A percentile compares a stretch with the other conserved stretches of the same genome.
Evolutionary conservation across 192 early-diverging fungal genomes (phyloP).

Genomic region (Pecoramyces ruminantium): DNA sequence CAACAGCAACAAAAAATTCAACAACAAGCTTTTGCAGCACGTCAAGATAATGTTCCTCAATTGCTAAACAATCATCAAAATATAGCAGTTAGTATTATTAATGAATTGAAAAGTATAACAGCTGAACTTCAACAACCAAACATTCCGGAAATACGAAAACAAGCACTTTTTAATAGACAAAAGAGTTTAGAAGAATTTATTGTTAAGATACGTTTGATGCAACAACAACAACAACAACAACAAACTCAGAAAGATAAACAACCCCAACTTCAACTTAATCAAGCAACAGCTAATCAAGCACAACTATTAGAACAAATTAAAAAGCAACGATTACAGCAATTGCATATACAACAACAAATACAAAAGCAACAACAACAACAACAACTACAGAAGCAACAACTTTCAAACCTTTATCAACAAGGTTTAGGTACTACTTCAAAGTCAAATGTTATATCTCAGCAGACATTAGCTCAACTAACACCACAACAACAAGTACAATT

Average conservation of each 20-base stretch:
- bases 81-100: background rate
- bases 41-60: background rate
- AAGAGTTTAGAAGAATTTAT: background rate
- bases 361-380: background rate
- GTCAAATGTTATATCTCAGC: background rate
- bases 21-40: background rate
- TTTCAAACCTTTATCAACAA: background rate
- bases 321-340: background rate
- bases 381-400: background rate
- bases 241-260: background rate
- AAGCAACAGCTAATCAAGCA: no score
- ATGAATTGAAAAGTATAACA: background rate
- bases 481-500: background rate
- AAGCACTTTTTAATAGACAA: background rate
- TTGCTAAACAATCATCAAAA: background rate
- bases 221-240: background rate
- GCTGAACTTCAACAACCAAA: background rate
- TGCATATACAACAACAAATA: background rate
- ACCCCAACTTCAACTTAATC: no score
- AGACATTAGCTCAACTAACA: background rate
- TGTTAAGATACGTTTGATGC: background rate
- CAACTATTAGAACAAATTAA: no score
- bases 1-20: background rate
- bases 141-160: background rate
- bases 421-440: background rate